Evolutionary conservation across 1,284 basidiomycete species (phyloP), one percentile per base, ranked within the genome.

Genomic region (Fomitiporia mediterranea): DNA sequence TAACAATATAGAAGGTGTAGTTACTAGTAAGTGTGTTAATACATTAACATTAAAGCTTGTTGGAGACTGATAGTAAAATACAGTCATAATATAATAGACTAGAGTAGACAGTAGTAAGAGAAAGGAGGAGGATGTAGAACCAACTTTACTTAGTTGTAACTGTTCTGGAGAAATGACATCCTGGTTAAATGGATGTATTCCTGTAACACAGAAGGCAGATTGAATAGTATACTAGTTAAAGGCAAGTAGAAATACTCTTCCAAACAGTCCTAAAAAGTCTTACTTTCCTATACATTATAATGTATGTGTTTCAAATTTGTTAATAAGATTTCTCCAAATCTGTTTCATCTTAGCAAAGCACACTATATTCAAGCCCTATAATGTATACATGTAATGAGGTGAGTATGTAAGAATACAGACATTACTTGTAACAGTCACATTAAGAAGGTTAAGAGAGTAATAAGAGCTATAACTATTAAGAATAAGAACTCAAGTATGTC

Each of bases 401-500:
- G 72, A 73, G 51, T 75, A 75, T 0, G 66, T 65, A 7, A 74
- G 58, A 23, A 76, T 55, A 9, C 63, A 57, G 56, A 77, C 73
- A 32, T 71, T 69, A 55, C 69, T 59, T 11, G 60, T 61, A 3
- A 39, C 9, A 0, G 66, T 65, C 63, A 65, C 71, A 0, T 69
- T 50, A 4, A 76, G 62, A 55, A 77, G 62, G 3, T 66, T 63
- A 0, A 51, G 30, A 3, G 66, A 68, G 58, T 69, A 70, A 57
- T 77, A 73, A 0, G 72, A 75, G 48, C 64, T 68, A 57, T 76
- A 73, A 0, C 72, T 71, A 64, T 75, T 70, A 21, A 76, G 55
- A 5, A 74, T 39, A 2, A 75, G 64, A 23, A 71, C 61, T 1
- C 64, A 56, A 3, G 60, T 62, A 3, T 51, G 11, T 23, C 69